Evolutionary conservation across 1,284 basidiomycete species (phyloP).

Genomic region (Irpex sp.): DNA sequence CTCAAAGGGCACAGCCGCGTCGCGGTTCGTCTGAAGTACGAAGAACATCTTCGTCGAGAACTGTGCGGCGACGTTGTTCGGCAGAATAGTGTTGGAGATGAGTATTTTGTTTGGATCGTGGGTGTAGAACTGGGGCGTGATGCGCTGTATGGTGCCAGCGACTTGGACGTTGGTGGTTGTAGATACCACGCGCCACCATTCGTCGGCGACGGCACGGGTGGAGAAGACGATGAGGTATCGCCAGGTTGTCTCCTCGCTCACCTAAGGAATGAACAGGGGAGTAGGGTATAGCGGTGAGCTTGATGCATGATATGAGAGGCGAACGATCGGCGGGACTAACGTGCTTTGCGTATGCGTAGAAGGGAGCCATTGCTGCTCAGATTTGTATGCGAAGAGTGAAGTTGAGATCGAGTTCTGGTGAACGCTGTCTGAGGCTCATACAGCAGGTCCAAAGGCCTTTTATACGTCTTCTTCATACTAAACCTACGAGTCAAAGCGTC

Average conservation of each 20-base stretch:
- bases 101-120: not conserved
- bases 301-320: too few relatives aligned
- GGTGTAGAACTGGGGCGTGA: not conserved
- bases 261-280: not conserved
- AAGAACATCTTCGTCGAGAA: not conserved
- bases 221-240: not conserved
- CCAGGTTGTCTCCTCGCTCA: not conserved
- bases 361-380: not conserved
- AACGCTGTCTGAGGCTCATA: too few relatives aligned
- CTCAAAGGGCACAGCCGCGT: not conserved
- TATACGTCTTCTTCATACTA: too few relatives aligned
- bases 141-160: not conserved
- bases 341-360: not conserved
- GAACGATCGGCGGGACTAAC: not conserved
- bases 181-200: not conserved
- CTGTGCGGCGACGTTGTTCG: not conserved
- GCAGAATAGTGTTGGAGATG: not conserved
- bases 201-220: not conserved
- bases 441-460: too few relatives aligned
- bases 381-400: too few relatives aligned
- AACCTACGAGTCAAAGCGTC: too few relatives aligned
- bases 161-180: not conserved
- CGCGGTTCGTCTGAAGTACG: not conserved
- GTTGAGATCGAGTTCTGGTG: too few relatives aligned
- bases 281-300: too few relatives aligned